These are phyloP conservation scores for Rubia occidens DNA, from an alignment of 305 asterid species.

Conservation along the genomic window DNA sequence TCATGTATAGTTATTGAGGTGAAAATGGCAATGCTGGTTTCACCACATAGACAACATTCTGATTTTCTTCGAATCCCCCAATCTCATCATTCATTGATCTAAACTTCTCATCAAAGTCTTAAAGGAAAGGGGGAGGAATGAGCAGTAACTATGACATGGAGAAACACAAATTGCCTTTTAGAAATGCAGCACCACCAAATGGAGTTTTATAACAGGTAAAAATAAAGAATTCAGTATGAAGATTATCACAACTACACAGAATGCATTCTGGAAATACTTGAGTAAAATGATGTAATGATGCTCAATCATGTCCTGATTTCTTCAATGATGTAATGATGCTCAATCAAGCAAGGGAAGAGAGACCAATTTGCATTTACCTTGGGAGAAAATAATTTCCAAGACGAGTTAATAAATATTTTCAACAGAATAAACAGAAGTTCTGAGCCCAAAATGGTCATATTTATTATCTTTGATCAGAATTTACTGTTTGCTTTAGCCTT, in stretches of 20 bases:
- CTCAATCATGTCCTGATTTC: background rate
- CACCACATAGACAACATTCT: background rate
- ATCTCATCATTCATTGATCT: background rate
- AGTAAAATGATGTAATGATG: constrained; percentile 1
- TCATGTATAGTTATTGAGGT: background rate
- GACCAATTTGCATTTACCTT: background rate
- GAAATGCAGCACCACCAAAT: background rate
- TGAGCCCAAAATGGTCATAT: background rate
- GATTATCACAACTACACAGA: background rate
- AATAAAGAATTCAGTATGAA: background rate
- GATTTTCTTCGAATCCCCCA: background rate
- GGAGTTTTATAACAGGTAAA: background rate
- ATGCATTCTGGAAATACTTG: no score
- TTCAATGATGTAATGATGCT: background rate
- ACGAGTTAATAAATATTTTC: background rate
- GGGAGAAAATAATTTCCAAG: background rate
- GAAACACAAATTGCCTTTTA: background rate
- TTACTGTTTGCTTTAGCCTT: constrained; percentile 35
- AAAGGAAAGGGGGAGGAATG: background rate
- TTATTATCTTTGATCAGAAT: constrained; percentile 12
- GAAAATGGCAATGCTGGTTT: background rate
- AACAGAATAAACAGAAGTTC: background rate
- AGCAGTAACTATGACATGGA: background rate
- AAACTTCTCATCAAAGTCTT: background rate
- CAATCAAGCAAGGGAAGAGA: background rate